A percentile compares a stretch with the other conserved stretches of the same genome.
Conservation (phyloP, 768 basidiomycete genomes). For the Podaxis sp. region DNA sequence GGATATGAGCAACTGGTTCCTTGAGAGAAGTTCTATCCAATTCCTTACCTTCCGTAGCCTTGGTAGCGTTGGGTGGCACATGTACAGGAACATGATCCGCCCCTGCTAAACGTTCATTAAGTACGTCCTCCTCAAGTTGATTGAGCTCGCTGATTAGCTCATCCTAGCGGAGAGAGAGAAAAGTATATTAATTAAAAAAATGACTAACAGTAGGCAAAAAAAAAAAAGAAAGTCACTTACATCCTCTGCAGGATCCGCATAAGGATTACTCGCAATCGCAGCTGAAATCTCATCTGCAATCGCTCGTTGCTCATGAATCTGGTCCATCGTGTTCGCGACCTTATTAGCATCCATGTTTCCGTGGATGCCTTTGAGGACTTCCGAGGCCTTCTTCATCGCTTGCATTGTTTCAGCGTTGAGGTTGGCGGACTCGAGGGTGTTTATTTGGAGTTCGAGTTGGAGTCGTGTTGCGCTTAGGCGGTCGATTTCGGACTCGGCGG, state of each 20-base stretch:
- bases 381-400: slow-evolving; percentile 94
- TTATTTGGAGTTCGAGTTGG: slow-evolving; percentile 94
- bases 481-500: slow-evolving; percentile 82
- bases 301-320: slow-evolving; percentile 86
- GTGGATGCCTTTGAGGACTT: slow-evolving; percentile 87
- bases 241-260: slow-evolving; percentile 60
- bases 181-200: slow-evolving; percentile 5
- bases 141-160: slow-evolving; percentile 76
- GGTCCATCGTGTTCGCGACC: slow-evolving; percentile 86
- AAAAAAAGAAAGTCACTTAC: slow-evolving; percentile 33
- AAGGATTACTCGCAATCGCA: slow-evolving; percentile 71
- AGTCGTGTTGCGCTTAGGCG: slow-evolving; percentile 78
- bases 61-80: slow-evolving; percentile 59
- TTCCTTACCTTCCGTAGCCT: slow-evolving; percentile 45
- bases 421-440: slow-evolving; percentile 96
- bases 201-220: slow-evolving; percentile 1
- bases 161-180: slow-evolving; percentile 42
- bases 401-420: slow-evolving; percentile 96
- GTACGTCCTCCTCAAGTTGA: slow-evolving; percentile 82
- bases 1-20: not conserved
- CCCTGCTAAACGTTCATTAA: slow-evolving; percentile 79
- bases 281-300: slow-evolving; percentile 91
- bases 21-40: not conserved
- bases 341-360: slow-evolving; percentile 85
- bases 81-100: slow-evolving; percentile 91